phyloP scores from a whole-genome alignment of 805 yeast genomes.

The Starmera amethionina region DNA sequence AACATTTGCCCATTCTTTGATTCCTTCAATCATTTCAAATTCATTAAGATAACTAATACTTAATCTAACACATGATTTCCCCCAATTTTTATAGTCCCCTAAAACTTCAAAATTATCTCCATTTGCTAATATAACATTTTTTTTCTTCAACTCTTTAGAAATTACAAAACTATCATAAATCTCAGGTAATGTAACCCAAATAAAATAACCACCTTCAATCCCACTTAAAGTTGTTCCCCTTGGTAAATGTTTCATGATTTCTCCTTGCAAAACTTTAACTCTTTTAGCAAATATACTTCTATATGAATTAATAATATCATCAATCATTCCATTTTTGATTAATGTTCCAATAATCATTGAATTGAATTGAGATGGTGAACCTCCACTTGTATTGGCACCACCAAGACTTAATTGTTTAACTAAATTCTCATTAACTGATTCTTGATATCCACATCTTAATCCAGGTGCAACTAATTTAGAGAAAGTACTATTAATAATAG shows the following conservation, averaged over 20 bases:
- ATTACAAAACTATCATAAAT: constrained; percentile 30
- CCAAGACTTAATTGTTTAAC: constrained; percentile 57
- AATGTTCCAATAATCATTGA: constrained; percentile 63
- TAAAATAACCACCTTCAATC: constrained; percentile 81
- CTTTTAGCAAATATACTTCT: constrained; percentile 39
- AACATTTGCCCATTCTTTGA: constrained; percentile 35
- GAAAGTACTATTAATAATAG: constrained; percentile 71
- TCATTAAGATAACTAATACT: constrained; percentile 45
- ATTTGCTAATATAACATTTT: constrained; percentile 58
- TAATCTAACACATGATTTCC: constrained; percentile 36
- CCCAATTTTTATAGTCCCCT: too few relatives aligned
- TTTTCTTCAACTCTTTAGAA: constrained; percentile 13
- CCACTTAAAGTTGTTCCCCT: constrained; percentile 42
- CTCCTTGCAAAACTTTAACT: constrained; percentile 29
- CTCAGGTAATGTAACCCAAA: constrained; percentile 63
- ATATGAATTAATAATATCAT: constrained; percentile 35
- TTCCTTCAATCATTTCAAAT: constrained; percentile 40
- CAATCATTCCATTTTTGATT: constrained; percentile 42
- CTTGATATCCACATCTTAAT: constrained; percentile 82
- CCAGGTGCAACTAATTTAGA: constrained; percentile 87
- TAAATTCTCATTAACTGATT: constrained; percentile 49
- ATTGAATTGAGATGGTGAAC: constrained; percentile 77
- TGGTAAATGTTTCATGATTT: constrained; percentile 44
- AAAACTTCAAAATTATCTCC: constrained; percentile 72
- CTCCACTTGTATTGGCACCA: constrained; percentile 84